Evolutionary conservation across 306 rosid species (phyloP), one percentile per base, ranked within the genome.

Genomic region (Acacia crassicarpa): DNA sequence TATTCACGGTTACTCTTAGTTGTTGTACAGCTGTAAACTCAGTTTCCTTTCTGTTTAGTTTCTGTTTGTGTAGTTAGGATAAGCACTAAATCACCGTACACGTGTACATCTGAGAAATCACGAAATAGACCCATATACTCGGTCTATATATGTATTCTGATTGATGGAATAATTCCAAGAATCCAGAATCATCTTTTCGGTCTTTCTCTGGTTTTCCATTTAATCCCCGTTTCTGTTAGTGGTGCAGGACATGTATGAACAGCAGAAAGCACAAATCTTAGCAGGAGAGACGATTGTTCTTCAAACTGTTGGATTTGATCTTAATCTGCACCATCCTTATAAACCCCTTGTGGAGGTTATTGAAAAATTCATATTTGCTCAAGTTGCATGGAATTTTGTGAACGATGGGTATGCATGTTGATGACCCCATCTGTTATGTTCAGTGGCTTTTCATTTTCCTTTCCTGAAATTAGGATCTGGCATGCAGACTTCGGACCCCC

Each of bases 311-410:
- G 97, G 87, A 80, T 95, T 89, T 86, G 98, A 95, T 88, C 87
- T 93, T 79, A 92, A 93, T 80, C 94, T 95, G 86, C 87, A 84
- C 83, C 98, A 95, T 84, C 99, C 99, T 62, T 95, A 93, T 89
- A 93, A 95, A 76, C 98, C 99, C 97, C 98, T 95, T 61, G 94
- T 92, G 15, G 98, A 95, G 89, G 99, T 97, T 48, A 91, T 95
- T 83, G 93, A 92, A 89, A 95, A 92, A 91, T 92, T 95, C 87
- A 93, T 98, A 80, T 94, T 95, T 81, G 97, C 98, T 80, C 99
- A 93, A 89, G 99, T 95, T 85, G 99, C 99, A 40, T 95, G 99
- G 98, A 95, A 95, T 86, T 95, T 93, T 84, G 98, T 95, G 78
- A 95, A 95, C 74, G 97, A 95, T 88, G 99, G 99, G 99, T 93